phyloP scores from a whole-genome alignment of 2,329 filamentous ascomycete genomes.

The Alternaria gaisen region DNA sequence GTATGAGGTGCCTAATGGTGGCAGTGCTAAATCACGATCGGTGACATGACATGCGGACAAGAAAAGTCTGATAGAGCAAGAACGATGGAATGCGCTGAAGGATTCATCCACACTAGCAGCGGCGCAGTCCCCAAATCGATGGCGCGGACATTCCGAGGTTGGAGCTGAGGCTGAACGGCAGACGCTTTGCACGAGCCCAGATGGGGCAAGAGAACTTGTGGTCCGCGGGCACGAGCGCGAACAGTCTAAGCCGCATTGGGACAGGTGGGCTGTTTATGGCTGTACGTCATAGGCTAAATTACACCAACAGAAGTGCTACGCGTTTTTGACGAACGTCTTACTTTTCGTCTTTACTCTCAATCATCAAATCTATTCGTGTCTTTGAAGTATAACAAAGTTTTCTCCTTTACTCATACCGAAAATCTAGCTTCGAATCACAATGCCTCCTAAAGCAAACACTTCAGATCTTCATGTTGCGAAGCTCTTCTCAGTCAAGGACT shows the following conservation, averaged over 20 bases:
- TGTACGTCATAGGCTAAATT: slow-evolving; percentile 20
- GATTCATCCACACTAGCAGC: neutral
- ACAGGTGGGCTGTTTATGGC: slow-evolving; percentile 21
- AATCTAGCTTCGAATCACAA: neutral
- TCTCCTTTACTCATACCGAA: neutral
- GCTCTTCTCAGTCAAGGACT: slow-evolving; percentile 64
- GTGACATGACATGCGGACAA: neutral
- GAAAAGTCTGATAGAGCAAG: neutral
- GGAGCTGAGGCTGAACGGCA: neutral
- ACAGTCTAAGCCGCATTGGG: slow-evolving; percentile 10
- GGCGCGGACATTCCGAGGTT: neutral
- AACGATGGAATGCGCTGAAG: neutral
- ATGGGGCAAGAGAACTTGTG: neutral
- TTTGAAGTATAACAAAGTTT: neutral
- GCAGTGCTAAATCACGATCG: neutral
- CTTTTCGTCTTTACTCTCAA: neutral
- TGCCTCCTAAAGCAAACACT: slow-evolving; percentile 54
- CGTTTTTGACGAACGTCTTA: neutral
- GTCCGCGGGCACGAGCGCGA: neutral
- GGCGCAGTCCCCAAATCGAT: neutral
- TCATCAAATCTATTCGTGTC: neutral
- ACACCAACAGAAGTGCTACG: slow-evolving; percentile 9
- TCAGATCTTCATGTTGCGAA: slow-evolving; percentile 60
- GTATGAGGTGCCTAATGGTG: neutral
- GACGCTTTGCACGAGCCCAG: neutral